Percentiles rank a stretch among this genome's conserved stretches.
Conservation (phyloP, 2,329 filamentous ascomycete species). For the Microcyclosporella mali region DNA sequence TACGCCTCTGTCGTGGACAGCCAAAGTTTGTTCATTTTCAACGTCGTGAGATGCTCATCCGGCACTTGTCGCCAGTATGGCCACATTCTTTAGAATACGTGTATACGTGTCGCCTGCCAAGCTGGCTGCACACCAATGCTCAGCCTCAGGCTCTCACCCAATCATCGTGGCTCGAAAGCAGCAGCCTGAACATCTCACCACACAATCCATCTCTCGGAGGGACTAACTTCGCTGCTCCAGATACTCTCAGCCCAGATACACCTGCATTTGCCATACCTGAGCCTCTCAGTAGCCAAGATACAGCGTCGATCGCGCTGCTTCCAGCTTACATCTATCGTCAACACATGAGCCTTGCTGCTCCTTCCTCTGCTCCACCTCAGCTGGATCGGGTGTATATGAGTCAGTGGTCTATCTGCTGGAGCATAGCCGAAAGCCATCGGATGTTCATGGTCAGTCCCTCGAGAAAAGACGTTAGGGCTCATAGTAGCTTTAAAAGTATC, state of each 20-base stretch:
- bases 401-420: too few relatives aligned
- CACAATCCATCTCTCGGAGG: background rate
- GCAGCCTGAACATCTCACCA: background rate
- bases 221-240: background rate
- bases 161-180: background rate
- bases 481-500: too few relatives aligned
- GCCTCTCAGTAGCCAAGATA: conserved; percentile 11
- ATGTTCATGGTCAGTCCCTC: too few relatives aligned
- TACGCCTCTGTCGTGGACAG: too few relatives aligned
- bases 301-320: conserved; percentile 12
- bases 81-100: background rate
- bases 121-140: too few relatives aligned
- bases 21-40: background rate
- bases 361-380: background rate
- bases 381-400: conserved; percentile 5
- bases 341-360: background rate
- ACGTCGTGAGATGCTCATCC: background rate
- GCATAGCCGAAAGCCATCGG: too few relatives aligned
- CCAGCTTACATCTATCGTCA: conserved; percentile 1
- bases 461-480: too few relatives aligned
- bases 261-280: conserved; percentile 12
- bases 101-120: background rate
- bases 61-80: background rate
- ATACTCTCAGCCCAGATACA: conserved; percentile 12
- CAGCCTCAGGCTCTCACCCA: too few relatives aligned